These are phyloP conservation scores for Phyllosticta citribraziliensis DNA, from an alignment of 2,329 filamentous ascomycete species.

Conservation along the genomic window DNA sequence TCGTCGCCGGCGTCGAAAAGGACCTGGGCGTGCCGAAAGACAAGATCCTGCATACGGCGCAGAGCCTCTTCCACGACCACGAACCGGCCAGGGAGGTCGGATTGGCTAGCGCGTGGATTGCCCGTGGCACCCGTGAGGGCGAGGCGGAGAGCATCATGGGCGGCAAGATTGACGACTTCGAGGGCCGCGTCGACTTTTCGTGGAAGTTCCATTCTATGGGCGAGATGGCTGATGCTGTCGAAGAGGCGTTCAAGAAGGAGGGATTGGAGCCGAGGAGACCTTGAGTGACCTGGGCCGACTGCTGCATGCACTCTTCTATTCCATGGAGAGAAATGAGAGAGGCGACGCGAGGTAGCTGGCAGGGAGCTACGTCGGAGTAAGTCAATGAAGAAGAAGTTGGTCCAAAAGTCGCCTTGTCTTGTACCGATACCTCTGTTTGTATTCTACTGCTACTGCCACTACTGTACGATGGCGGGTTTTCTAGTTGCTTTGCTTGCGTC, in stretches of 20 bases:
- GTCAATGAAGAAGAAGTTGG: too few relatives aligned
- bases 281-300: too few relatives aligned
- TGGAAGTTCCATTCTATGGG: conserved; percentile 51
- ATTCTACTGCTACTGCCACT: too few relatives aligned
- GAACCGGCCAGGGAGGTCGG: conserved; percentile 52
- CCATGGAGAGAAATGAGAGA: neutral
- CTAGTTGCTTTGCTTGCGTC: too few relatives aligned
- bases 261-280: neutral
- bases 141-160: conserved; percentile 28
- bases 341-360: neutral
- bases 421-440: too few relatives aligned
- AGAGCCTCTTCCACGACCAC: conserved; percentile 59
- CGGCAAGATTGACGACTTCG: conserved; percentile 27
- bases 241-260: conserved; percentile 24
- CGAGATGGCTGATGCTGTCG: conserved; percentile 51
- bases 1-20: conserved; percentile 44
- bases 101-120: conserved; percentile 57
- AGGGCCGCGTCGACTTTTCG: conserved; percentile 30
- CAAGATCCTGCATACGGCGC: conserved; percentile 57
- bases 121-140: conserved; percentile 39
- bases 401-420: too few relatives aligned
- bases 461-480: too few relatives aligned
- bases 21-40: conserved; percentile 48
- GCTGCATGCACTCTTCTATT: neutral
- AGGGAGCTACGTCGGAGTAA: too few relatives aligned